phyloP scores from a whole-genome alignment of 192 early-diverging fungal species.

The Polychytrium aggregatum region DNA sequence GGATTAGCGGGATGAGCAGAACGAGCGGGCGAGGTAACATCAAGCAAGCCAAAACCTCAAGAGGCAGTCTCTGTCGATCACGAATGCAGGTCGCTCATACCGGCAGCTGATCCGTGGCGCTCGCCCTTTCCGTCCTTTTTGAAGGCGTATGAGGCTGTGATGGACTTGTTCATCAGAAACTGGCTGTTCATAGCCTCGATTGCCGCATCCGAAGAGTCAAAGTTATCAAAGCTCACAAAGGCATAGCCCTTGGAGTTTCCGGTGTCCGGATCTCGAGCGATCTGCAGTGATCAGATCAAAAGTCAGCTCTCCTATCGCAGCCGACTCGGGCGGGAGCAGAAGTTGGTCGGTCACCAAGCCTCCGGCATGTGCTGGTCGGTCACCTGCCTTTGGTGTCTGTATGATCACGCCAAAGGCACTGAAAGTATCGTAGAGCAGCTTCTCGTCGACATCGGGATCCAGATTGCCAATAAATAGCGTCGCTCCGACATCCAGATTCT shows the following conservation, averaged over 20 bases:
- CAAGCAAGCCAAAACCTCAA: not conserved
- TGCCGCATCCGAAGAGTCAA: constrained; percentile 92
- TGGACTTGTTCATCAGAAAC: constrained; percentile 86
- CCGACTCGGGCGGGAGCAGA: too few species aligned
- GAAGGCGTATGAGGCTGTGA: constrained; percentile 84
- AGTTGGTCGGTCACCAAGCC: too few species aligned
- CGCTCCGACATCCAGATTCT: constrained; percentile 86
- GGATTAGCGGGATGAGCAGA: too few species aligned
- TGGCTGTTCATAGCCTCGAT: constrained; percentile 98
- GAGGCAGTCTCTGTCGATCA: not conserved
- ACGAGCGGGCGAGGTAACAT: not conserved
- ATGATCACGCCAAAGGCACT: constrained; percentile 86
- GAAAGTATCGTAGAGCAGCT: constrained; percentile 87
- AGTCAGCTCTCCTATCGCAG: not conserved
- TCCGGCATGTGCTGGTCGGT: not conserved
- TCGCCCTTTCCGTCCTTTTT: constrained; percentile 99
- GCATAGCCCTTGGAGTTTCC: constrained; percentile 88
- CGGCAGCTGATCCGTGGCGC: constrained; percentile 86
- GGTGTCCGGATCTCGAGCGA: constrained; percentile 74
- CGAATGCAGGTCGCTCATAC: constrained; percentile 17
- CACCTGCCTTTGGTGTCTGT: constrained; percentile 59
- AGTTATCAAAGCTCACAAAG: constrained; percentile 84
- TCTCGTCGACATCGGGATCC: constrained; percentile 83
- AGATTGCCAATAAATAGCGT: constrained; percentile 94
- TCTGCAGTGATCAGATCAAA: constrained; percentile 19